Evolutionary conservation across 768 basidiomycete species (phyloP).

Genomic region (Sporobolomyces phaffii): DNA sequence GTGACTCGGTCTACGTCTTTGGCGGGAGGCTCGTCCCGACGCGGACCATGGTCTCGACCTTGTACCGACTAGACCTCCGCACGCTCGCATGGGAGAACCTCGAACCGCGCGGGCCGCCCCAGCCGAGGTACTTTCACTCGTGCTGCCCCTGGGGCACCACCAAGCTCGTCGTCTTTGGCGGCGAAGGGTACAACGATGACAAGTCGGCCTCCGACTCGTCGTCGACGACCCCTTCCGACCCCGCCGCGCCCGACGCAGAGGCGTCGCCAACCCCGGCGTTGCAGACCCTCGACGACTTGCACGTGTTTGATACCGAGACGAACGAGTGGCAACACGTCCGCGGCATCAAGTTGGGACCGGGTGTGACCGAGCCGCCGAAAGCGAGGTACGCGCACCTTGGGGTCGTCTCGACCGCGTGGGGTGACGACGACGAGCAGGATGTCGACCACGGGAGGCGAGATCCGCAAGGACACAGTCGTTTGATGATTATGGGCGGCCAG

Average conservation of each 20-base stretch:
- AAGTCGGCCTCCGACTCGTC: not conserved
- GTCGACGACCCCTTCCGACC: too few species aligned
- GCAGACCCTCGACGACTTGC: slow-evolving; percentile 56
- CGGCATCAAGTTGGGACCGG: slow-evolving; percentile 45
- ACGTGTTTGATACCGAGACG: slow-evolving; percentile 66
- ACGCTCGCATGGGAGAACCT: slow-evolving; percentile 79
- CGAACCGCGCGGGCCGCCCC: too few species aligned
- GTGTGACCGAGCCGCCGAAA: slow-evolving; percentile 59
- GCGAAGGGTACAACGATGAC: slow-evolving; percentile 54
- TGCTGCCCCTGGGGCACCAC: slow-evolving; percentile 57
- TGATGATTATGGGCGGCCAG: slow-evolving; percentile 92
- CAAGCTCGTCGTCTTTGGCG: slow-evolving; percentile 77
- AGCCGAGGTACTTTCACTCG: slow-evolving; percentile 84
- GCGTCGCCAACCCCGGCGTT: not conserved
- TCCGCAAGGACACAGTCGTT: slow-evolving; percentile 46
- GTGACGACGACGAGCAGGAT: not conserved
- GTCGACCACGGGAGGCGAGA: not conserved
- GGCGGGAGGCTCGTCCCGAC: slow-evolving; percentile 82
- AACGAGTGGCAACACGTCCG: slow-evolving; percentile 61
- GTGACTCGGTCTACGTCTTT: slow-evolving; percentile 82
- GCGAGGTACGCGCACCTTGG: slow-evolving; percentile 93
- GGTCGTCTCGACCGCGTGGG: slow-evolving; percentile 58
- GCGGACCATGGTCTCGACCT: slow-evolving; percentile 79
- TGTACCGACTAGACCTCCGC: slow-evolving; percentile 81
- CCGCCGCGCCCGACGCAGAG: too few species aligned